Evolutionary conservation across 805 yeast species (phyloP), one percentile per base, ranked within the genome.

Genomic region (Myxozyma melibiosi): DNA sequence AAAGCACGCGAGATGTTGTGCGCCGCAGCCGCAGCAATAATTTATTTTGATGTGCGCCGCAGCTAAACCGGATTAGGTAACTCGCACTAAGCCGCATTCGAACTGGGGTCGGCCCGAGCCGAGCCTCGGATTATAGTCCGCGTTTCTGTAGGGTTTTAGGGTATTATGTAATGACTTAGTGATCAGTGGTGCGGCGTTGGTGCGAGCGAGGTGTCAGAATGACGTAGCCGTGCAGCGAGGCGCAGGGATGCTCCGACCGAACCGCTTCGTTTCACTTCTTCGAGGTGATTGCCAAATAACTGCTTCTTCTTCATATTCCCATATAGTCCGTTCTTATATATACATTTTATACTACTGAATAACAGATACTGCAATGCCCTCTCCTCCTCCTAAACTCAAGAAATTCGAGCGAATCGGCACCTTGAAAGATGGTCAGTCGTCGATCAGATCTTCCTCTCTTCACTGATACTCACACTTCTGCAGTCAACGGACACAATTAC

Each of bases 381-480:
- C 18, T 2, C 52, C 55, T 34, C 63, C 63, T 2, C 47, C 55
- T 2, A 47, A 42, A 30, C 60, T 58, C 40, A 49, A 58, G 44
- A 53, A 49, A 24, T 60, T 60, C 35, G 64, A 60, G 56, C 55
- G 58, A 24, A 37, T 60, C 20, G 64, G 64, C n/a, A 53, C 64
- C n/a, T 54, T 60, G 34, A 20, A 22, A 6, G 64, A 60, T 27
- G 62, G 64, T 58, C 13, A 0, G 53, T 20, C n/a, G 41, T 14
- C 18, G 6, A 46, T 8, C 20, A 2, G 41, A 14, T 8, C 24
- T 13, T 9, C 16, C 13, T 8, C 31, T 5, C 40, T 22, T 4
- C 1, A 34, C 38, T 33, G 13, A 28, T 22, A 34, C 16, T 24
- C 40, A 28, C 13, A 22, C 24, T 25, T 14, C 6, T 24, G 24